A percentile compares a stretch with the other conserved stretches of the same genome.
Conservation (phyloP, 495 filamentous ascomycete genomes). For the Haplographium delicatum region DNA sequence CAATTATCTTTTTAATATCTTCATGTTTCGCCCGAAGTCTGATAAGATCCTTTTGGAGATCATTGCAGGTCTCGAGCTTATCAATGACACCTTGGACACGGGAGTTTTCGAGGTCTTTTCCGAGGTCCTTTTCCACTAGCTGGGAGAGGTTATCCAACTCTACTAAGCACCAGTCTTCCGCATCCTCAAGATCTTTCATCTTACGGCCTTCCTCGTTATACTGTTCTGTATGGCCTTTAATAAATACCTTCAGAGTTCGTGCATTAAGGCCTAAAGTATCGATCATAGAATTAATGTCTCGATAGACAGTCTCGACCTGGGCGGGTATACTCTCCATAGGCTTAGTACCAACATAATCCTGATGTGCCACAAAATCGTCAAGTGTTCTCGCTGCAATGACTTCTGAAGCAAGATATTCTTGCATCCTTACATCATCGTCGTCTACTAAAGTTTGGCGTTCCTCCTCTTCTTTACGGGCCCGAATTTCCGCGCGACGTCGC, state of each 20-base stretch:
- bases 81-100: conserved; percentile 57
- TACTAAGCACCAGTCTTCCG: conserved; percentile 61
- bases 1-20: conserved; percentile 67
- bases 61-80: conserved; percentile 55
- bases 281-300: conserved; percentile 95
- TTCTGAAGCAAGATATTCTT: conserved; percentile 42
- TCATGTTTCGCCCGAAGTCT: conserved; percentile 63
- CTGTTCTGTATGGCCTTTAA: conserved; percentile 54
- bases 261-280: conserved; percentile 87
- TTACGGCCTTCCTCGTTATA: conserved; percentile 43
- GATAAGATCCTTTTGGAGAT: conserved; percentile 59
- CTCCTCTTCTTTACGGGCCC: conserved; percentile 41
- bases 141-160: conserved; percentile 61
- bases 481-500: conserved; percentile 23
- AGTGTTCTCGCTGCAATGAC: conserved; percentile 43
- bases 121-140: conserved; percentile 51
- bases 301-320: conserved; percentile 80
- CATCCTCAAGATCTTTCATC: conserved; percentile 54
- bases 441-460: conserved; percentile 44
- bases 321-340: conserved; percentile 61
- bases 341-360: conserved; percentile 59
- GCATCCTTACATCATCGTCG: conserved; percentile 51
- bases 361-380: conserved; percentile 59
- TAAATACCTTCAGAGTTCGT: conserved; percentile 66
- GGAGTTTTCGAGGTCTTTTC: conserved; percentile 54